Percentiles rank a stretch among this genome's conserved stretches.
Conservation (phyloP, 2,329 filamentous ascomycete species). For the Verticillium tricorpus region DNA sequence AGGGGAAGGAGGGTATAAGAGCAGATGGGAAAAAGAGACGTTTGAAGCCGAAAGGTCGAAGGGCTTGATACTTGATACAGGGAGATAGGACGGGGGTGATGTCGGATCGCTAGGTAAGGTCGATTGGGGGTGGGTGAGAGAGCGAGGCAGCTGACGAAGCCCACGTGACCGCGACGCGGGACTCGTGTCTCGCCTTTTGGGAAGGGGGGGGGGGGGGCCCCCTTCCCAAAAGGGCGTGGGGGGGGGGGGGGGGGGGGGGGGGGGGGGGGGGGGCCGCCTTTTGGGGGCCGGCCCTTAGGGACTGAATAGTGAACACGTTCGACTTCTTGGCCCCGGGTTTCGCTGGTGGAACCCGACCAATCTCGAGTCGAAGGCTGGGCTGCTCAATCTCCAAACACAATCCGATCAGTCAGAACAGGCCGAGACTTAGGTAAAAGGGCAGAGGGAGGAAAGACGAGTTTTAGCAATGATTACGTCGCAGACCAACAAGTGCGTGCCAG, state of each 20-base stretch:
- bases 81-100: neutral
- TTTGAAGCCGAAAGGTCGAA: neutral
- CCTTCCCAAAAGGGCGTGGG: no score
- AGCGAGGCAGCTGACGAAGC: neutral
- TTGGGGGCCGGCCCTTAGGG: no score
- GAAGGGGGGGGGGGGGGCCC: no score
- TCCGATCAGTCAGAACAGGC: neutral
- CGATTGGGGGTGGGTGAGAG: neutral
- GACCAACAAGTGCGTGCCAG: neutral
- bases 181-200: neutral
- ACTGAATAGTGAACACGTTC: neutral
- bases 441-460: neutral
- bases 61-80: neutral
- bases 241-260: no score
- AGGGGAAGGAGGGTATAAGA: neutral
- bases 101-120: neutral
- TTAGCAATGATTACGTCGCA: neutral
- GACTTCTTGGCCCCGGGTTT: constrained; percentile 2
- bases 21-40: neutral
- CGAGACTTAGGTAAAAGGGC: neutral
- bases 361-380: neutral
- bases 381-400: neutral
- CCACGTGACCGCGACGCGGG: neutral
- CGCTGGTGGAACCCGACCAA: constrained; percentile 2
- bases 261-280: no score